Conservation (phyloP, 2,329 filamentous ascomycete species). For the Penicillium rolfsii region DNA sequence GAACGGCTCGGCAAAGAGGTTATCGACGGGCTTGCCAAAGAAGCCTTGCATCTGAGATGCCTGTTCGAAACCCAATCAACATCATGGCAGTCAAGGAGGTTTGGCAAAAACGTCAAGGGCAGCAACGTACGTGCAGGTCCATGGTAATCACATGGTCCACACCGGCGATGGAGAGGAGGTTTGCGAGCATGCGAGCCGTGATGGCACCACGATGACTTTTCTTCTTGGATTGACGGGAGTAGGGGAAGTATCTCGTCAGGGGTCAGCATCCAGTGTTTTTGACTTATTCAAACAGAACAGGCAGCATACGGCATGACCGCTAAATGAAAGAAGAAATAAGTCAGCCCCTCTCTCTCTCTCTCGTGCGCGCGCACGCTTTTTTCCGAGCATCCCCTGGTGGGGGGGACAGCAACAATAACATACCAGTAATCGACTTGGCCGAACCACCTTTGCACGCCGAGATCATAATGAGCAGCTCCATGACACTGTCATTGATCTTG, state of each 20-base stretch:
- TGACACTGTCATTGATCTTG: constrained; percentile 97
- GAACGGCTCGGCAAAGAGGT: constrained; percentile 92
- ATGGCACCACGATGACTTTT: constrained; percentile 96
- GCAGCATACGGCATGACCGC: constrained; percentile 54
- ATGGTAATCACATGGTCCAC: constrained; percentile 98
- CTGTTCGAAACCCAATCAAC: constrained; percentile 35
- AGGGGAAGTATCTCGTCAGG: constrained; percentile 78
- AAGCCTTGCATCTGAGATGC: constrained; percentile 99
- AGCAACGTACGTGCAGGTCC: constrained; percentile 73
- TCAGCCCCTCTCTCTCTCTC: constrained; percentile 20
- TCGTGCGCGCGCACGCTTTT: background rate
- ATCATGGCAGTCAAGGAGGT: constrained; percentile 4
- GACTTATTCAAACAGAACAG: constrained; percentile 31
- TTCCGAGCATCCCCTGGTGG: background rate
- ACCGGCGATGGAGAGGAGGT: constrained; percentile 87
- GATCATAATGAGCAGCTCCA: constrained; percentile 99
- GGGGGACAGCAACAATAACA: constrained; percentile 33
- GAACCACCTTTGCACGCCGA: constrained; percentile 97
- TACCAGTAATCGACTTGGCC: constrained; percentile 94
- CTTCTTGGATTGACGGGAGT: constrained; percentile 98
- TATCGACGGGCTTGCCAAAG: constrained; percentile 96
- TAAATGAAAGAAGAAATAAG: constrained; percentile 23
- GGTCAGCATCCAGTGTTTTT: constrained; percentile 41
- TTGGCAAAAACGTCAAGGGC: constrained; percentile 9
- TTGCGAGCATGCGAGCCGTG: constrained; percentile 95